A percentile compares a stretch with the other conserved stretches of the same genome.
Evolutionary conservation across 805 yeast genomes (phyloP).

Genomic region (Yarrowia porcina): DNA sequence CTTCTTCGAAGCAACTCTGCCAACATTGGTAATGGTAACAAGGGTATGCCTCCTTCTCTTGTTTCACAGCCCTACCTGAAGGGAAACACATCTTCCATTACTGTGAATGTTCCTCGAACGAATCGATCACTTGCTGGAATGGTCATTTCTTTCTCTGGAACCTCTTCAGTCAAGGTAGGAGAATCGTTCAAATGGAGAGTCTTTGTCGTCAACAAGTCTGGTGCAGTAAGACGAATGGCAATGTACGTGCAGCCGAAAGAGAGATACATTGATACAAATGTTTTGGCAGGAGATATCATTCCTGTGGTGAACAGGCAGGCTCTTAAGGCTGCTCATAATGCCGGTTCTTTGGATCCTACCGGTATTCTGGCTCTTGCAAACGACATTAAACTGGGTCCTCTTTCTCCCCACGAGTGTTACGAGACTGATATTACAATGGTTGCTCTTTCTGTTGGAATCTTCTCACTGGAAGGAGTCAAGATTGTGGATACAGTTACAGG

Average conservation of each 20-base stretch:
- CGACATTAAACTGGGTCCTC: slow-evolving; percentile 60
- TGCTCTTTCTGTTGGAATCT: slow-evolving; percentile 64
- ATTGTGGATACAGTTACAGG: slow-evolving; percentile 62
- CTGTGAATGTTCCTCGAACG: slow-evolving; percentile 20
- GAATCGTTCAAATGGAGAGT: slow-evolving; percentile 59
- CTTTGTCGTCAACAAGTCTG: slow-evolving; percentile 60
- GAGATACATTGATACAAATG: slow-evolving; percentile 29
- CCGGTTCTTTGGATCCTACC: slow-evolving; percentile 43
- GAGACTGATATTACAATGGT: slow-evolving; percentile 60
- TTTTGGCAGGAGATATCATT: slow-evolving; percentile 10
- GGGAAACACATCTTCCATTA: slow-evolving; percentile 31
- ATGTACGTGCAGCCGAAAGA: slow-evolving; percentile 44
- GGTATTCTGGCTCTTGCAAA: slow-evolving; percentile 65
- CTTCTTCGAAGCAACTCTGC: neutral
- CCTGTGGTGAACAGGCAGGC: slow-evolving; percentile 31
- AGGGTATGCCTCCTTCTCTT: neutral
- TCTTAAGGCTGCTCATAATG: slow-evolving; percentile 40
- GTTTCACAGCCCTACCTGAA: slow-evolving; percentile 30
- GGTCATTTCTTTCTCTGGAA: slow-evolving; percentile 59
- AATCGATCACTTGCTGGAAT: slow-evolving; percentile 36
- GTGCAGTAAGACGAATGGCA: slow-evolving; percentile 51
- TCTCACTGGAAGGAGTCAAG: slow-evolving; percentile 60
- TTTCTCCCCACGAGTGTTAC: slow-evolving; percentile 59
- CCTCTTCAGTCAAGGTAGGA: slow-evolving; percentile 58
- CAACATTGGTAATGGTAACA: neutral